These are phyloP conservation scores for Bassia scoparia DNA, from an alignment of 148 eudicot genomes.

Conservation along the genomic window DNA sequence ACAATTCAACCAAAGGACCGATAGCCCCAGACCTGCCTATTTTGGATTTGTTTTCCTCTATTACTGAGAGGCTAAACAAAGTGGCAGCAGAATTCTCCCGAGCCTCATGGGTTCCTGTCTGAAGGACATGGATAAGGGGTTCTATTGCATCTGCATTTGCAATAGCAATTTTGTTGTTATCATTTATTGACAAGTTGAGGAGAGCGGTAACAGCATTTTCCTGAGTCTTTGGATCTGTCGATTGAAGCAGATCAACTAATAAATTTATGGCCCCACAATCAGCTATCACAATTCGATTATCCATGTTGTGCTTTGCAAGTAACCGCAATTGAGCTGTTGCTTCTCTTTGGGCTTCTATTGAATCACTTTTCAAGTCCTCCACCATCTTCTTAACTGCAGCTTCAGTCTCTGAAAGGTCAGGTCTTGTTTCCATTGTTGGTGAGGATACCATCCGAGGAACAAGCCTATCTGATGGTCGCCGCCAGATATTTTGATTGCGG, in stretches of 20 bases:
- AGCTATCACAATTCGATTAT: constrained; percentile 75
- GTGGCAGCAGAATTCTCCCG: constrained; percentile 92
- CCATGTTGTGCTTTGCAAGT: constrained; percentile 82
- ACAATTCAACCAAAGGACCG: constrained; percentile 71
- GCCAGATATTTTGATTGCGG: constrained; percentile 55
- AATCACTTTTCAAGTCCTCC: constrained; percentile 52
- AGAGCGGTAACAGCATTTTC: constrained; percentile 87
- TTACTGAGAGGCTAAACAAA: constrained; percentile 78
- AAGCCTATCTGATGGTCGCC: constrained; percentile 57
- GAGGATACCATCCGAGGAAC: constrained; percentile 59
- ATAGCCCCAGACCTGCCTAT: constrained; percentile 85
- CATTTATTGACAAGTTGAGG: constrained; percentile 73
- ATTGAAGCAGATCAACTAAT: constrained; percentile 59
- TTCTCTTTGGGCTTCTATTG: constrained; percentile 50
- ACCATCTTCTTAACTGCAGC: constrained; percentile 52
- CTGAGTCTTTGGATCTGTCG: constrained; percentile 51
- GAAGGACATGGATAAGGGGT: constrained; percentile 72
- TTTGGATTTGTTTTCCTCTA: constrained; percentile 69
- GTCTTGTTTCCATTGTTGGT: constrained; percentile 53
- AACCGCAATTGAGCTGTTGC: constrained; percentile 67
- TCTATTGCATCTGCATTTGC: constrained; percentile 74
- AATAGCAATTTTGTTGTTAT: constrained; percentile 77
- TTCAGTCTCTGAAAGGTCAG: constrained; percentile 61
- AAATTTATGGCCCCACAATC: constrained; percentile 65
- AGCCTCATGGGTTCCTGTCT: constrained; percentile 78